These are phyloP conservation scores for Flagelloscypha sp. DNA, from an alignment of 768 basidiomycete genomes.

Conservation along the genomic window DNA sequence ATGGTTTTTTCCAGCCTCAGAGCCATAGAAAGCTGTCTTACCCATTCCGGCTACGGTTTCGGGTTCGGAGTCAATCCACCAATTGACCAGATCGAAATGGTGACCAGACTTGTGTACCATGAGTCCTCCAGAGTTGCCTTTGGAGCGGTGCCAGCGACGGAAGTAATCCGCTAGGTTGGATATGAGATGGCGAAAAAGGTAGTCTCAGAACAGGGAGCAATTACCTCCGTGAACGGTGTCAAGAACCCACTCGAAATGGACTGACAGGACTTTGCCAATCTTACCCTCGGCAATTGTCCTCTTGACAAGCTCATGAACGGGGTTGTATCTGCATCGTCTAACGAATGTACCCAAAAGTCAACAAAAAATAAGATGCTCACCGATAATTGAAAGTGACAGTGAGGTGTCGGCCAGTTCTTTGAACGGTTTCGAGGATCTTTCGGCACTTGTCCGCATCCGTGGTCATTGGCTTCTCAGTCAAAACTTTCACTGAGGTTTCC, in stretches of 20 bases:
- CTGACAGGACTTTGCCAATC: slow-evolving; percentile 42
- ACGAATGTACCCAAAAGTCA: neutral
- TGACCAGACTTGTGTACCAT: slow-evolving; percentile 40
- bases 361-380: slow-evolving; percentile 10
- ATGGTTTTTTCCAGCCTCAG: slow-evolving; percentile 33
- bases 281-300: slow-evolving; percentile 35
- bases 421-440: slow-evolving; percentile 34
- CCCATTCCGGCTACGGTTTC: slow-evolving; percentile 40
- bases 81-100: slow-evolving; percentile 47
- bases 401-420: slow-evolving; percentile 31
- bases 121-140: slow-evolving; percentile 33
- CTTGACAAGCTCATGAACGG: slow-evolving; percentile 41
- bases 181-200: too few species aligned
- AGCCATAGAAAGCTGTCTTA: slow-evolving; percentile 38
- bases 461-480: slow-evolving; percentile 51
- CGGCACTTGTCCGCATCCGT: slow-evolving; percentile 41
- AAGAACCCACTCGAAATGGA: slow-evolving; percentile 47
- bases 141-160: slow-evolving; percentile 42
- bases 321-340: slow-evolving; percentile 29
- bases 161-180: slow-evolving; percentile 49
- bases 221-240: slow-evolving; percentile 46
- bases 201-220: too few species aligned
- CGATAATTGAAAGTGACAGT: slow-evolving; percentile 38
- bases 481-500: slow-evolving; percentile 27
- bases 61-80: slow-evolving; percentile 43